Evolutionary conservation across 1,284 basidiomycete species (phyloP), one percentile per base, ranked within the genome.

Genomic region (Lentinula novae-zelandiae): DNA sequence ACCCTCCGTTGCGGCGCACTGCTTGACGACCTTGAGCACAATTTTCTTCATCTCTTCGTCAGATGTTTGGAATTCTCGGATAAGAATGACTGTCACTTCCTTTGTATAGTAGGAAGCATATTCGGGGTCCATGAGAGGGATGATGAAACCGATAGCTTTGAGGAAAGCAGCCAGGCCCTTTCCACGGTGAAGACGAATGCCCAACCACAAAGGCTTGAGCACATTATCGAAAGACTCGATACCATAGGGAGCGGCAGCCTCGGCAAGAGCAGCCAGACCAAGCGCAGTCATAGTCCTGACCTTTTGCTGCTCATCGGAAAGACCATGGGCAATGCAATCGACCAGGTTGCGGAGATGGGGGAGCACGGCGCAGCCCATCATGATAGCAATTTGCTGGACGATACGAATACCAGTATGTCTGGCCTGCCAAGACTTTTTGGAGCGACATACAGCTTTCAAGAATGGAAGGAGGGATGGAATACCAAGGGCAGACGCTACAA

Each of bases 11-110:
- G 93, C 93, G 42, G 97, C 94, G 71, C 97, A 99, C 74, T 99
- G 96, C 77, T 98, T 97, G 70, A 99, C 96, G 59, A 99, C 97
- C 74, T 99, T 98, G 57, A 99, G 79, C 3, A 99, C 96, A 67
- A 99, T 99, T 82, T 98, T 97, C 82, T 98, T 97, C 97, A 99
- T 99, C 80, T 99, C 97, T 75, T 99, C 97, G 73, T 99, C 97
- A 8, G 96, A 97, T 5, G 95, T 98, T 75, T 97, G 96, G 81
- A 99, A 99, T 78, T 99, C 97, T 72, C 97, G 93, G 65, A 99
- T 99, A 63, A 99, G 87, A 72, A 98, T 97, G 62, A 97, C 93
- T 58, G 95, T 96, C 65, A 96, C 94, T 81, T 97, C 95, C 75
- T 95, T 95, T 56, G 95, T 97, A 72, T 98, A 98, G 78, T 98